phyloP scores from a whole-genome alignment of 1,284 basidiomycete genomes.

The Cryptococcus jaspeensis region DNA sequence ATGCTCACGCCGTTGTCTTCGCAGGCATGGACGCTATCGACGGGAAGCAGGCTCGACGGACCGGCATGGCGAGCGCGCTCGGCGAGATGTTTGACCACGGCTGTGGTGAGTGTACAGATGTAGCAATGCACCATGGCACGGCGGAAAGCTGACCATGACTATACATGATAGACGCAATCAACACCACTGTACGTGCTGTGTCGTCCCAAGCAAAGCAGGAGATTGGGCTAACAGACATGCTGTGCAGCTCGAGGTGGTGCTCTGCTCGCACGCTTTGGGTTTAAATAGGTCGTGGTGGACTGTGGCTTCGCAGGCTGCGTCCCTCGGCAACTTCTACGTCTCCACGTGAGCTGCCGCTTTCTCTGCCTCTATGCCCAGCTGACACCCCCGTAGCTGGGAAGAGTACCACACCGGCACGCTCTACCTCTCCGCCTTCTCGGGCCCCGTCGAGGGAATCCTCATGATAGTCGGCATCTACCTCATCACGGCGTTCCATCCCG shows the following conservation, averaged over 20 bases:
- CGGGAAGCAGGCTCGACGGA: constrained; percentile 91
- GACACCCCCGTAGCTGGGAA: constrained; percentile 65
- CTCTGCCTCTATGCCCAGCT: not conserved
- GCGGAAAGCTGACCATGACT: not conserved
- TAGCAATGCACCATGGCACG: not conserved
- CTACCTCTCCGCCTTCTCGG: constrained; percentile 90
- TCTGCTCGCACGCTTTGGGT: constrained; percentile 81
- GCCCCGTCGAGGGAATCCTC: constrained; percentile 94
- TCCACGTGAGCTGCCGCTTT: constrained; percentile 37
- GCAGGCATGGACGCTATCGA: constrained; percentile 52
- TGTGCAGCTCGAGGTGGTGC: constrained; percentile 73
- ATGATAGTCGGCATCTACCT: constrained; percentile 77
- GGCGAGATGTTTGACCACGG: constrained; percentile 91
- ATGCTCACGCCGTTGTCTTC: not conserved
- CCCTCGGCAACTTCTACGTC: constrained; percentile 90
- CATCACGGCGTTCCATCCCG: constrained; percentile 60
- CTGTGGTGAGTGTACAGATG: constrained; percentile 43
- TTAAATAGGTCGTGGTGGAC: constrained; percentile 96
- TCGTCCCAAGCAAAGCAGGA: no score
- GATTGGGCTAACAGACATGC: not conserved
- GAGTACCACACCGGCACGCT: constrained; percentile 92
- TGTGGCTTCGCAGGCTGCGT: constrained; percentile 78
- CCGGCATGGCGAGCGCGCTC: constrained; percentile 92
- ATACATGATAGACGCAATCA: constrained; percentile 67
- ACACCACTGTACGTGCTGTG: constrained; percentile 71